These are phyloP conservation scores for Fagus crenata DNA, from an alignment of 306 rosid species.

Conservation along the genomic window DNA sequence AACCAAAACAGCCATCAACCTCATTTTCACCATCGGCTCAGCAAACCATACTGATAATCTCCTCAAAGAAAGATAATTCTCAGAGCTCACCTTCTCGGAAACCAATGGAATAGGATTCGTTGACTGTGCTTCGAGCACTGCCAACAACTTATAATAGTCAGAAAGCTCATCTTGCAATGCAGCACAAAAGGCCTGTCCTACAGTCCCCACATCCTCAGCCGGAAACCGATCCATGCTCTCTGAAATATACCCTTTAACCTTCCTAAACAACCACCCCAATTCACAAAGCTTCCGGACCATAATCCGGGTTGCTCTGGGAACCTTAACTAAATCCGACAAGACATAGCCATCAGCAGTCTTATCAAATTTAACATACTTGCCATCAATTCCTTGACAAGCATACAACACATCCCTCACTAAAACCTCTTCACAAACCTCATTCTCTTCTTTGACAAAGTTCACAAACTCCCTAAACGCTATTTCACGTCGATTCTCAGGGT, in stretches of 20 bases:
- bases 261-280: slow-evolving; percentile 80
- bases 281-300: slow-evolving; percentile 81
- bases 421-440: slow-evolving; percentile 74
- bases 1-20: slow-evolving; percentile 90
- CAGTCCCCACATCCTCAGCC: slow-evolving; percentile 79
- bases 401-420: slow-evolving; percentile 84
- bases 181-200: slow-evolving; percentile 91
- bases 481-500: slow-evolving; percentile 72
- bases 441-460: slow-evolving; percentile 69
- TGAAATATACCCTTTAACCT: slow-evolving; percentile 64
- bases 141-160: slow-evolving; percentile 88
- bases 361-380: slow-evolving; percentile 67
- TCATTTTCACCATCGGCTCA: slow-evolving; percentile 93
- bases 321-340: slow-evolving; percentile 56
- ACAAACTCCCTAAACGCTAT: slow-evolving; percentile 70
- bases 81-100: slow-evolving; percentile 55
- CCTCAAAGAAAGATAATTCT: slow-evolving; percentile 82
- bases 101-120: slow-evolving; percentile 80
- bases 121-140: slow-evolving; percentile 80
- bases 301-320: slow-evolving; percentile 58
- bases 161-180: slow-evolving; percentile 92
- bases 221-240: slow-evolving; percentile 79
- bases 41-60: slow-evolving; percentile 88
- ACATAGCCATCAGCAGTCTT: slow-evolving; percentile 47
- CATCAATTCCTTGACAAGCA: slow-evolving; percentile 93